Percentiles rank a stretch among this genome's conserved stretches.
phyloP scores from a whole-genome alignment of 2,329 filamentous ascomycete genomes.

The Fusarium paranaense region DNA sequence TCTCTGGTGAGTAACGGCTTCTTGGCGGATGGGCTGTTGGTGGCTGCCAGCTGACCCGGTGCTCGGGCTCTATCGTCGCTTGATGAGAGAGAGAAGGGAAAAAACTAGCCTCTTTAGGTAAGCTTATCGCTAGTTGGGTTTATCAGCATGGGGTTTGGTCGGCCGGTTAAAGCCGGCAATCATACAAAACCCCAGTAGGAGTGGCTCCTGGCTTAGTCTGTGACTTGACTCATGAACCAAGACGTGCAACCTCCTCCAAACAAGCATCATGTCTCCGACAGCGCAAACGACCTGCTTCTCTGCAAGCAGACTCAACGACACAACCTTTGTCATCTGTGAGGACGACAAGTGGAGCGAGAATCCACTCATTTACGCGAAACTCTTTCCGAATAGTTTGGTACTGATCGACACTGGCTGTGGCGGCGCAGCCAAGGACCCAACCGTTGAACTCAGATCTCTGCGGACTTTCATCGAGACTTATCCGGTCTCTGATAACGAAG shows the following conservation, averaged over 20 bases:
- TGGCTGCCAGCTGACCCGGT: background rate
- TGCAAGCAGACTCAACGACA: constrained; percentile 47
- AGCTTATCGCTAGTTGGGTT: background rate
- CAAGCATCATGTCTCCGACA: background rate
- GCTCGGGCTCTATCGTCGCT: background rate
- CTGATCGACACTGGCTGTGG: constrained; percentile 61
- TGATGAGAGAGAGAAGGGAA: background rate
- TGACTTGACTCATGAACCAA: background rate
- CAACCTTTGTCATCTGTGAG: constrained; percentile 58
- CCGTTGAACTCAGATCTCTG: constrained; percentile 46
- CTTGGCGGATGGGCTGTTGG: background rate
- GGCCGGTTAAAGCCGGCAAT: background rate
- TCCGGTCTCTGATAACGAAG: constrained; percentile 49
- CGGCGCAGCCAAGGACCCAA: constrained; percentile 44
- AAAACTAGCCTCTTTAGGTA: background rate
- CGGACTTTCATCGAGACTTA: constrained; percentile 55
- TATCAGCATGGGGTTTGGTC: background rate
- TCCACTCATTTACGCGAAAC: constrained; percentile 60
- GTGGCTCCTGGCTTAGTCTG: background rate
- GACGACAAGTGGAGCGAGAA: constrained; percentile 56
- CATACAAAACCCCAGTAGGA: background rate
- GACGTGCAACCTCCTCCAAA: background rate
- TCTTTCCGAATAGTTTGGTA: constrained; percentile 52
- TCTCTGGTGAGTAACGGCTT: background rate
- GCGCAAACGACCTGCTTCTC: constrained; percentile 1